These are phyloP conservation scores for Globisporangium irregulare DNA, from an alignment of 352 stramenopile species.

Conservation along the genomic window DNA sequence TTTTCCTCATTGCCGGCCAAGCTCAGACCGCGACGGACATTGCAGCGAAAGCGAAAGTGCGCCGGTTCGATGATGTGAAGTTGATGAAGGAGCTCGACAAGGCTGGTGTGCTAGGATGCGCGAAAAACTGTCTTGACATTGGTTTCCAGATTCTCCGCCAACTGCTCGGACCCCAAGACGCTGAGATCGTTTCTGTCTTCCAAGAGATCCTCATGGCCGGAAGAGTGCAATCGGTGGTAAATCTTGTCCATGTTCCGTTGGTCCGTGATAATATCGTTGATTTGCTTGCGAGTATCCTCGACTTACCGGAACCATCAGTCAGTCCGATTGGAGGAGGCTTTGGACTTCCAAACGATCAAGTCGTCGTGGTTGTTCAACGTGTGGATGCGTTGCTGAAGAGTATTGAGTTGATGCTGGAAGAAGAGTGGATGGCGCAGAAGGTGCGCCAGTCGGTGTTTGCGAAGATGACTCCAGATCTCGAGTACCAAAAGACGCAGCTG, in stretches of 20 bases:
- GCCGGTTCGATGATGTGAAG: constrained; percentile 52
- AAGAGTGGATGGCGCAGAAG: constrained; percentile 86
- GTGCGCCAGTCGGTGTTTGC: constrained; percentile 75
- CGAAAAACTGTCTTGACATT: constrained; percentile 80
- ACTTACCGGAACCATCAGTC: constrained; percentile 75
- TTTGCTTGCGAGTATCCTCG: constrained; percentile 78
- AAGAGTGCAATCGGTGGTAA: constrained; percentile 49
- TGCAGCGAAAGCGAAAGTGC: constrained; percentile 49
- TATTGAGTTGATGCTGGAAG: constrained; percentile 82
- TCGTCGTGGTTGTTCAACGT: constrained; percentile 71
- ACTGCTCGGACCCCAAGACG: constrained; percentile 68
- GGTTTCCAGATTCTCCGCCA: constrained; percentile 78
- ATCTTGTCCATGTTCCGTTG: constrained; percentile 71
- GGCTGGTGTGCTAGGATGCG: constrained; percentile 64
- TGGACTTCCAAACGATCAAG: constrained; percentile 71
- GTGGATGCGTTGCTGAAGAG: constrained; percentile 79
- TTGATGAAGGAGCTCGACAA: constrained; percentile 76
- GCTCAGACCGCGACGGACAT: constrained; percentile 72
- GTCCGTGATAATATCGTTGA: constrained; percentile 84
- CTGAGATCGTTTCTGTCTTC: constrained; percentile 60
- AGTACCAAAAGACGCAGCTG: constrained; percentile 78
- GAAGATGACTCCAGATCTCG: constrained; percentile 70
- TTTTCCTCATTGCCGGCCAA: constrained; percentile 85
- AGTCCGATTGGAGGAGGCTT: constrained; percentile 44
- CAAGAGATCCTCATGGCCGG: constrained; percentile 60